Conservation (phyloP, 257 asterid genomes). For the Solanum rostratum region DNA sequence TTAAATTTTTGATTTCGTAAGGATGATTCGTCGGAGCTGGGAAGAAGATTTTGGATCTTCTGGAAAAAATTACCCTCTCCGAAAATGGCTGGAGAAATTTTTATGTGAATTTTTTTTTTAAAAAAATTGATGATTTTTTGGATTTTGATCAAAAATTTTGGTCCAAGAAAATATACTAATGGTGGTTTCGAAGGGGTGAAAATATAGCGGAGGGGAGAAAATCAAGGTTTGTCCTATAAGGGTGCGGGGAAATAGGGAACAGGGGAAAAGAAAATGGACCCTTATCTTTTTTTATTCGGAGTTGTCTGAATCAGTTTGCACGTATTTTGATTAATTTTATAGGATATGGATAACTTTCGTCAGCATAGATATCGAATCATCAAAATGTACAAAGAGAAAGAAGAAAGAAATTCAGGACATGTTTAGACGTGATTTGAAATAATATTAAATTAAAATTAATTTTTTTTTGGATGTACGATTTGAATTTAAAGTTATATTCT, state of each 20-base stretch:
- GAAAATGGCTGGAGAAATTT: background rate
- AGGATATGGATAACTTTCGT: background rate
- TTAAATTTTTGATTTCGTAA: background rate
- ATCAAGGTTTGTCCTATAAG: background rate
- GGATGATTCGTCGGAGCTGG: background rate
- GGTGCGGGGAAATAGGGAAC: background rate
- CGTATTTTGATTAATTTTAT: background rate
- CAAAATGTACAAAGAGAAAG: too few species aligned
- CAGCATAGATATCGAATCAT: background rate
- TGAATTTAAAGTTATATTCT: too few species aligned
- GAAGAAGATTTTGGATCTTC: background rate
- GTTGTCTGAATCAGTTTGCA: accelerated
- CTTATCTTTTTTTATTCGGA: accelerated
- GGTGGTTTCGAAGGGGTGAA: background rate
- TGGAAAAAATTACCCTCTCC: background rate
- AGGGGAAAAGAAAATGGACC: background rate
- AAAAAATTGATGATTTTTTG: background rate
- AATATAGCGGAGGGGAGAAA: background rate
- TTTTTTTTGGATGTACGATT: too few species aligned
- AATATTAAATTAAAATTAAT: too few species aligned
- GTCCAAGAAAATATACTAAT: background rate
- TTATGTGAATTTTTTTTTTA: background rate
- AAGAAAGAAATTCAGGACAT: too few species aligned
- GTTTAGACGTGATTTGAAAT: too few species aligned
- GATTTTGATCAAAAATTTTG: background rate